Conservation (phyloP, 1,284 basidiomycete species). For the Sanghuangporus sanghuang region DNA sequence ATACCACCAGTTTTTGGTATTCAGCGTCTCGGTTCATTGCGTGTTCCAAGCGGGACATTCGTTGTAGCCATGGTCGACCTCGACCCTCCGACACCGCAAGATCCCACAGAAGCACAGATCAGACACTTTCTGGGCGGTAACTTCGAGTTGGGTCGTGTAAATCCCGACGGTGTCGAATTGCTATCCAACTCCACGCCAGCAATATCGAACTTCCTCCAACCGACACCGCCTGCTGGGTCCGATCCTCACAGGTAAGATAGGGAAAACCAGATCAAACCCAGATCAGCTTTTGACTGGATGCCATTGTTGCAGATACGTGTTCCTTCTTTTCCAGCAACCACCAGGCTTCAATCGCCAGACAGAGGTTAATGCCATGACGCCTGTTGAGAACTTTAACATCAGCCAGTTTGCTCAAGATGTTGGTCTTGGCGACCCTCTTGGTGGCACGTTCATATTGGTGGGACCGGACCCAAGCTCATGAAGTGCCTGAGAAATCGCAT, state of each 20-base stretch:
- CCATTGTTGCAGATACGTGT: slow-evolving; percentile 32
- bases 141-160: slow-evolving; percentile 27
- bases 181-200: slow-evolving; percentile 41
- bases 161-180: slow-evolving; percentile 1
- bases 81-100: slow-evolving; percentile 46
- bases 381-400: slow-evolving; percentile 39
- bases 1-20: slow-evolving; percentile 38
- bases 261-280: slow-evolving; percentile 9
- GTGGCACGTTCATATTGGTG: slow-evolving; percentile 46
- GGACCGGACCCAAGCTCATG: slow-evolving; percentile 29
- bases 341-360: slow-evolving; percentile 37
- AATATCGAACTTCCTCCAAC: slow-evolving; percentile 40
- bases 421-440: slow-evolving; percentile 42
- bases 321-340: slow-evolving; percentile 44
- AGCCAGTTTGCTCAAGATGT: slow-evolving; percentile 38
- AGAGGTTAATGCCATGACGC: slow-evolving; percentile 33
- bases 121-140: slow-evolving; percentile 48
- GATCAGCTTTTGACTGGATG: slow-evolving; percentile 8
- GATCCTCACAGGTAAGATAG: slow-evolving; percentile 42
- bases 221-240: slow-evolving; percentile 47
- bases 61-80: slow-evolving; percentile 45
- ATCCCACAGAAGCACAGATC: slow-evolving; percentile 39
- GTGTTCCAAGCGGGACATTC: slow-evolving; percentile 27
- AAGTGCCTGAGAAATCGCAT: not conserved
- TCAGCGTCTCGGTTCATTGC: slow-evolving; percentile 10